phyloP scores from a whole-genome alignment of 2,329 filamentous ascomycete genomes.

The Claviceps paspali region DNA sequence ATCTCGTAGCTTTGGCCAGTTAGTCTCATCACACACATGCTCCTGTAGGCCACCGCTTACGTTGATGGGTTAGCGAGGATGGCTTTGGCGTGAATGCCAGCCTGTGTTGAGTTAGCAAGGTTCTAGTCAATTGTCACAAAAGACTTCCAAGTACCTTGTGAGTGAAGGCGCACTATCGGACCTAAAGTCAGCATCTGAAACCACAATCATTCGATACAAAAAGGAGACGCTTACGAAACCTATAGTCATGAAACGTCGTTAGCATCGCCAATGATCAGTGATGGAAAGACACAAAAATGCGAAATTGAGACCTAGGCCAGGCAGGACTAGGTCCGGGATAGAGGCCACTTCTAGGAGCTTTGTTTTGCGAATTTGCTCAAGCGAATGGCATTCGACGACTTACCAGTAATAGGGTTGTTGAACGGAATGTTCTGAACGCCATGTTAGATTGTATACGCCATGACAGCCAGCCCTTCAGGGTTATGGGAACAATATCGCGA shows the following conservation, averaged over 20 bases:
- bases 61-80: slow-evolving; percentile 4
- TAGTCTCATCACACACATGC: not conserved
- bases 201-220: too few relatives aligned
- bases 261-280: not conserved
- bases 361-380: too few relatives aligned
- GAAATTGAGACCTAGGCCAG: not conserved
- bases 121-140: not conserved
- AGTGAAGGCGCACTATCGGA: slow-evolving; percentile 1
- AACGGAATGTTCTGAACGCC: slow-evolving; percentile 11
- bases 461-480: not conserved
- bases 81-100: slow-evolving; percentile 21
- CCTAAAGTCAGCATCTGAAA: not conserved
- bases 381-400: not conserved
- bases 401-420: slow-evolving; percentile 18
- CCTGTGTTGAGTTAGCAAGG: slow-evolving; percentile 4
- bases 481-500: not conserved
- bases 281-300: not conserved
- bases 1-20: slow-evolving; percentile 58
- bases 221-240: slow-evolving; percentile 1
- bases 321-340: not conserved
- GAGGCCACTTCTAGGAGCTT: not conserved
- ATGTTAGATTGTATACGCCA: not conserved
- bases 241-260: not conserved
- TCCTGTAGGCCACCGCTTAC: not conserved
- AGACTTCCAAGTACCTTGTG: slow-evolving; percentile 1